Evolutionary conservation across 75 land plant genomes (phyloP).

Genomic region (Picea glauca): DNA sequence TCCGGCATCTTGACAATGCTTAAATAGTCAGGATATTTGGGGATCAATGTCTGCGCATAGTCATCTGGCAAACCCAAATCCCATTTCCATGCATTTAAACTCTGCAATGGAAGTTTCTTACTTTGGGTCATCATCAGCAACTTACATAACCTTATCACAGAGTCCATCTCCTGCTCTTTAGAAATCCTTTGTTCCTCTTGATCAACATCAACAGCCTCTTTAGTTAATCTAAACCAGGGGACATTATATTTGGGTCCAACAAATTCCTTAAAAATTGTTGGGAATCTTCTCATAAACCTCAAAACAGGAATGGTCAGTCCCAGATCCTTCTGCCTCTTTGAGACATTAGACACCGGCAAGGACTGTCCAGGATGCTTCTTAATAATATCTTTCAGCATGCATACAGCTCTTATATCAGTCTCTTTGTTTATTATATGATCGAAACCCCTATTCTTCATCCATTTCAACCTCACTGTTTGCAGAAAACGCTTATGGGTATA

Average conservation of each 20-base stretch:
- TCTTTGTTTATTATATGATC: slow-evolving; percentile 69
- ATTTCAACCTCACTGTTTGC: slow-evolving; percentile 53
- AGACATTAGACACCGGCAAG: slow-evolving; percentile 38
- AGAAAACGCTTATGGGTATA: slow-evolving; percentile 4
- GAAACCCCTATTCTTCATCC: slow-evolving; percentile 61
- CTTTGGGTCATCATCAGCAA: slow-evolving; percentile 61
- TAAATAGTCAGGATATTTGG: slow-evolving; percentile 51
- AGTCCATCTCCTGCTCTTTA: slow-evolving; percentile 17
- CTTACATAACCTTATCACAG: slow-evolving; percentile 45
- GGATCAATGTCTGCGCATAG: slow-evolving; percentile 25
- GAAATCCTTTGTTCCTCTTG: slow-evolving; percentile 27
- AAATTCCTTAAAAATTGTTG: slow-evolving; percentile 64
- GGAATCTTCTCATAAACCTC: slow-evolving; percentile 69
- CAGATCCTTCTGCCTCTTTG: slow-evolving; percentile 41
- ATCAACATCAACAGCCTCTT: slow-evolving; percentile 35
- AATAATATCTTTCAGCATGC: slow-evolving; percentile 58
- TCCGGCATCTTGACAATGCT: slow-evolving; percentile 21
- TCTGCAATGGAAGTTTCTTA: slow-evolving; percentile 25
- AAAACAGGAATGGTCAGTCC: slow-evolving; percentile 68
- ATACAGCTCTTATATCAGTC: slow-evolving; percentile 62
- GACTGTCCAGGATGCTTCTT: slow-evolving; percentile 24
- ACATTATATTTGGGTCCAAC: slow-evolving; percentile 43
- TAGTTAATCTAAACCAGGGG: slow-evolving; percentile 54
- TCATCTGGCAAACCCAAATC: slow-evolving; percentile 73
- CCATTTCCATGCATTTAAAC: slow-evolving; percentile 39